Evolutionary conservation across 2,329 filamentous ascomycete species (phyloP).

Genomic region (Penicillium sp.): DNA sequence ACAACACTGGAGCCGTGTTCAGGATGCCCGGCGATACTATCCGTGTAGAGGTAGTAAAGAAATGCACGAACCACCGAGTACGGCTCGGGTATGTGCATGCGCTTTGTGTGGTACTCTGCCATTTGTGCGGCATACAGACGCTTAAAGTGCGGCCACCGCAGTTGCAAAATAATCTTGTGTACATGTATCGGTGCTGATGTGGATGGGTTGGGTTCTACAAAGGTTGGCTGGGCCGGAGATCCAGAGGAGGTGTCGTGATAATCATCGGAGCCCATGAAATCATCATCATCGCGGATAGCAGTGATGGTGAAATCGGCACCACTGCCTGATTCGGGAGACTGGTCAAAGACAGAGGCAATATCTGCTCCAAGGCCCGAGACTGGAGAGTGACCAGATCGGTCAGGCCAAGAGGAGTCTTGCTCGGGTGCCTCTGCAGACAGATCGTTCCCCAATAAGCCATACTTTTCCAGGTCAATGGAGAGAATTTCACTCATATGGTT

Average conservation of each 20-base stretch:
- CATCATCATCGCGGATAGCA: constrained; percentile 70
- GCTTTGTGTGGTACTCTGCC: constrained; percentile 95
- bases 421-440: constrained; percentile 57
- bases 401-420: constrained; percentile 50
- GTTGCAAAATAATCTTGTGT: constrained; percentile 89
- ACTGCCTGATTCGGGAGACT: constrained; percentile 78
- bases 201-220: constrained; percentile 37
- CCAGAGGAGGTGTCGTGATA: constrained; percentile 37
- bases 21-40: constrained; percentile 70
- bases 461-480: constrained; percentile 87
- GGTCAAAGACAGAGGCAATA: constrained; percentile 82
- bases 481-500: constrained; percentile 95
- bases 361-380: constrained; percentile 75
- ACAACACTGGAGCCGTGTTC: constrained; percentile 65
- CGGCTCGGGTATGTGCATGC: constrained; percentile 96
- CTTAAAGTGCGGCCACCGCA: constrained; percentile 95
- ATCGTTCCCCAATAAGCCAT: constrained; percentile 84
- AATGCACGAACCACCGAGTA: constrained; percentile 94
- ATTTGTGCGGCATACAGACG: constrained; percentile 91
- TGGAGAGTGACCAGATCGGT: constrained; percentile 53
- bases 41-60: constrained; percentile 93
- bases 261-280: constrained; percentile 53
- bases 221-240: constrained; percentile 30
- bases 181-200: constrained; percentile 88
- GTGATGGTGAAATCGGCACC: constrained; percentile 91